A percentile compares a stretch with the other conserved stretches of the same genome.
phyloP scores from a whole-genome alignment of 2,329 filamentous ascomycete species.

The Talaromyces piceae region DNA sequence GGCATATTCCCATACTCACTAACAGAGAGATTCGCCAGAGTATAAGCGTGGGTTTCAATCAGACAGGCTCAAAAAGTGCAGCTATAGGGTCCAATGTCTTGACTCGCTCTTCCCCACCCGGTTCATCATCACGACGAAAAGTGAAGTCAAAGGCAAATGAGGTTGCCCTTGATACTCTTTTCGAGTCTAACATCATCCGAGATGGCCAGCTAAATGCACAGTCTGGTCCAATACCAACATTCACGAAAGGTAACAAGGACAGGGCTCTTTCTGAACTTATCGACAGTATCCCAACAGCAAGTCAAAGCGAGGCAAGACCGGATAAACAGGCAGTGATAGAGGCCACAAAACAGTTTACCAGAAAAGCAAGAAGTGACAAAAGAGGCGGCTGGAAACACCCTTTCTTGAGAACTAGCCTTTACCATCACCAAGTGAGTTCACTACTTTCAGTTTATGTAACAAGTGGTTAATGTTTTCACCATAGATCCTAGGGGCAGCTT shows the following conservation, averaged over 20 bases:
- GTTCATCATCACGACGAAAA: not conserved
- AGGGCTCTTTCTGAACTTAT: slow-evolving; percentile 28
- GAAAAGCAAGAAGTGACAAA: slow-evolving; percentile 19
- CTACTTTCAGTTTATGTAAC: not conserved
- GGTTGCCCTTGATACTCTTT: slow-evolving; percentile 18
- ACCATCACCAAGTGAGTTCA: slow-evolving; percentile 26
- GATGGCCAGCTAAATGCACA: slow-evolving; percentile 21
- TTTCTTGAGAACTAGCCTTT: slow-evolving; percentile 26
- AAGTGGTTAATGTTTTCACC: slow-evolving; percentile 7
- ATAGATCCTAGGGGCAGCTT: slow-evolving; percentile 24
- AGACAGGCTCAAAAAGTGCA: not conserved
- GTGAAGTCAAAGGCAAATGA: slow-evolving; percentile 2
- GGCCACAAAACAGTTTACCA: slow-evolving; percentile 23
- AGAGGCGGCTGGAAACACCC: slow-evolving; percentile 25
- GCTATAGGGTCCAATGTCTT: not conserved
- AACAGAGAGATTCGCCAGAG: slow-evolving; percentile 4
- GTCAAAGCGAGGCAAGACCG: slow-evolving; percentile 15
- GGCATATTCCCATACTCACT: not conserved
- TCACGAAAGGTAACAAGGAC: slow-evolving; percentile 17
- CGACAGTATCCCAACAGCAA: slow-evolving; percentile 21
- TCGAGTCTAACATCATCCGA: slow-evolving; percentile 16
- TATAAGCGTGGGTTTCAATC: slow-evolving; percentile 1
- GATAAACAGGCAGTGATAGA: slow-evolving; percentile 21
- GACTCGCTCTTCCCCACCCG: not conserved
- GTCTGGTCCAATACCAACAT: slow-evolving; percentile 18